Conservation (phyloP, 2,329 filamentous ascomycete genomes). For the Exserohilum turcica region DNA sequence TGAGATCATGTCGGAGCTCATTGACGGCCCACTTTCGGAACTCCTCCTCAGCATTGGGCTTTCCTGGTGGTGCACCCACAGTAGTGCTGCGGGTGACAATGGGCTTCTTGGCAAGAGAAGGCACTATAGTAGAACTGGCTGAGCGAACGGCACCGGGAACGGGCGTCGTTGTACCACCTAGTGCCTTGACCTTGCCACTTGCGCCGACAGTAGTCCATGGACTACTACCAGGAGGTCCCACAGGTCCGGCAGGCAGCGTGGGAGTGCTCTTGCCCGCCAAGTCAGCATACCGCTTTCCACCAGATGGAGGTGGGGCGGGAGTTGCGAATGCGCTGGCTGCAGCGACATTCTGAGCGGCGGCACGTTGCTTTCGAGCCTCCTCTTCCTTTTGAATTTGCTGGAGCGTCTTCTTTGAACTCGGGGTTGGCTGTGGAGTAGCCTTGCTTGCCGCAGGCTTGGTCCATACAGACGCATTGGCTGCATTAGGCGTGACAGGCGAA, state of each 20-base stretch:
- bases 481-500: constrained; percentile 68
- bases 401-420: constrained; percentile 78
- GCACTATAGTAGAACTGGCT: constrained; percentile 52
- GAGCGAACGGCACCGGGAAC: constrained; percentile 54
- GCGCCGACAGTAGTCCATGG: constrained; percentile 97
- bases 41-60: constrained; percentile 78
- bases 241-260: constrained; percentile 37
- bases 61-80: constrained; percentile 49
- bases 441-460: constrained; percentile 62
- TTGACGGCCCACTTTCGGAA: constrained; percentile 91
- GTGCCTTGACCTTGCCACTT: constrained; percentile 85
- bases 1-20: constrained; percentile 76
- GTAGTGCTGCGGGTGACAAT: constrained; percentile 58
- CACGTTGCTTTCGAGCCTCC: constrained; percentile 83
- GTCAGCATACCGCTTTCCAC: constrained; percentile 90
- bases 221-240: constrained; percentile 53
- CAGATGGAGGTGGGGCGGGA: constrained; percentile 49
- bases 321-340: constrained; percentile 52
- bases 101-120: constrained; percentile 57
- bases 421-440: constrained; percentile 47
- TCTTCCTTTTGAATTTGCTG: constrained; percentile 98
- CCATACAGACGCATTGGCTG: constrained; percentile 62
- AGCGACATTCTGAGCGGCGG: constrained; percentile 57
- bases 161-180: constrained; percentile 63
- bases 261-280: constrained; percentile 77